Conservation (phyloP, 2,329 filamentous ascomycete species). For the Elsinoe perseae region DNA sequence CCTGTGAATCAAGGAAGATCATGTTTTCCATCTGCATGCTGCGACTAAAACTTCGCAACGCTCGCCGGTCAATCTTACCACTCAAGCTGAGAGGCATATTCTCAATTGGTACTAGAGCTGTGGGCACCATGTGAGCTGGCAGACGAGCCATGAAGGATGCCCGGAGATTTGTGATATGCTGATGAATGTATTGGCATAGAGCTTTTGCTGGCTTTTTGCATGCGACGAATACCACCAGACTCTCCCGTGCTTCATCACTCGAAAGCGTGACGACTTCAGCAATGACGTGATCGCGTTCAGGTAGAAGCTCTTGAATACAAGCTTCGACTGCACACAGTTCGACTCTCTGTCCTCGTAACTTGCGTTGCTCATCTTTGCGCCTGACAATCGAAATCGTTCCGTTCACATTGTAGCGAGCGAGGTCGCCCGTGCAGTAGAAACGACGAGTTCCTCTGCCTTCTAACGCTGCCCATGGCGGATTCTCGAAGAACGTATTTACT, state of each 20-base stretch:
- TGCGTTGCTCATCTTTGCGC: constrained; percentile 76
- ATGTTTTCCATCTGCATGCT: not conserved
- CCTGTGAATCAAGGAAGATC: not conserved
- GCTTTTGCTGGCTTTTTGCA: not conserved
- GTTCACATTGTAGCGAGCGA: constrained; percentile 62
- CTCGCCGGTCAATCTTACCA: not conserved
- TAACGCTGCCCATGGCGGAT: constrained; percentile 20
- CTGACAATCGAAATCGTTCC: constrained; percentile 63
- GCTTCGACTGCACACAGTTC: constrained; percentile 85
- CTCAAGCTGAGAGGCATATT: not conserved
- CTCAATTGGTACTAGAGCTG: not conserved
- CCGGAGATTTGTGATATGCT: not conserved
- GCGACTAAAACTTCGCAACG: not conserved
- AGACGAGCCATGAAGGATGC: not conserved
- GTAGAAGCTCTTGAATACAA: not conserved
- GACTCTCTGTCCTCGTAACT: constrained; percentile 88
- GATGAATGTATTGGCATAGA: not conserved
- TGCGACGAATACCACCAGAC: not conserved
- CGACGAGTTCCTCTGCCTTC: not conserved
- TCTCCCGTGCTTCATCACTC: not conserved
- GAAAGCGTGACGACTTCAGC: not conserved
- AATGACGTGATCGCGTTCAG: not conserved
- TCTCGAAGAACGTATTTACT: constrained; percentile 26
- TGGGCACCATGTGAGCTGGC: constrained; percentile 7
- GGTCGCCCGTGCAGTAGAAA: constrained; percentile 30